phyloP scores from a whole-genome alignment of 352 stramenopile genomes.

The Phytophthora colocasiae region DNA sequence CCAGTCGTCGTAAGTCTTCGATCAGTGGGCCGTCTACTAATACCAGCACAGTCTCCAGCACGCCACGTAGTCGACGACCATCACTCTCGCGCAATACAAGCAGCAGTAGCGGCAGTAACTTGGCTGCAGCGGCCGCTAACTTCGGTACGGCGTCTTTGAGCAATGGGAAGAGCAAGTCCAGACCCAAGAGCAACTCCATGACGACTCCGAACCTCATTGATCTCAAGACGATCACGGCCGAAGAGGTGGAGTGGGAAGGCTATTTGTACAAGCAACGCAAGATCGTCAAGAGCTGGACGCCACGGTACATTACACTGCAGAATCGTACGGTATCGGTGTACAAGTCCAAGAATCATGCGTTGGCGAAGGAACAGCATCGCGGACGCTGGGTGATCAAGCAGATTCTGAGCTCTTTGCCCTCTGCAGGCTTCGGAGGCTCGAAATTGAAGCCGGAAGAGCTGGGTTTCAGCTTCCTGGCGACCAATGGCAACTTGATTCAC shows the following conservation, averaged over 20 bases:
- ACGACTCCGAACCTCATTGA: constrained; percentile 85
- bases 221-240: constrained; percentile 86
- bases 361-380: constrained; percentile 81
- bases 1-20: constrained; percentile 58
- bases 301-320: constrained; percentile 87
- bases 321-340: constrained; percentile 85
- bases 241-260: constrained; percentile 89
- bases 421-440: constrained; percentile 78
- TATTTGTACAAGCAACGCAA: constrained; percentile 92
- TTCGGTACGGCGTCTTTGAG: constrained; percentile 18
- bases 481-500: constrained; percentile 86
- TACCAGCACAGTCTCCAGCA: constrained; percentile 29
- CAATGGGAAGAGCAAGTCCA: constrained; percentile 3
- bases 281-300: constrained; percentile 91
- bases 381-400: constrained; percentile 86
- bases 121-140: constrained; percentile 12
- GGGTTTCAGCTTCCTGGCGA: constrained; percentile 86
- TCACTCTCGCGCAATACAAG: constrained; percentile 42
- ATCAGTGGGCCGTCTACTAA: constrained; percentile 38
- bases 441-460: constrained; percentile 81
- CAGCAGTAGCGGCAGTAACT: constrained; percentile 36
- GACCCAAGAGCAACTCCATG: constrained; percentile 33
- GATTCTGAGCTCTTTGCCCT: constrained; percentile 80
- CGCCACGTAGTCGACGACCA: constrained; percentile 39
- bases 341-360: constrained; percentile 88